Conservation (phyloP, 2,329 filamentous ascomycete genomes). For the Claviceps pusilla region DNA sequence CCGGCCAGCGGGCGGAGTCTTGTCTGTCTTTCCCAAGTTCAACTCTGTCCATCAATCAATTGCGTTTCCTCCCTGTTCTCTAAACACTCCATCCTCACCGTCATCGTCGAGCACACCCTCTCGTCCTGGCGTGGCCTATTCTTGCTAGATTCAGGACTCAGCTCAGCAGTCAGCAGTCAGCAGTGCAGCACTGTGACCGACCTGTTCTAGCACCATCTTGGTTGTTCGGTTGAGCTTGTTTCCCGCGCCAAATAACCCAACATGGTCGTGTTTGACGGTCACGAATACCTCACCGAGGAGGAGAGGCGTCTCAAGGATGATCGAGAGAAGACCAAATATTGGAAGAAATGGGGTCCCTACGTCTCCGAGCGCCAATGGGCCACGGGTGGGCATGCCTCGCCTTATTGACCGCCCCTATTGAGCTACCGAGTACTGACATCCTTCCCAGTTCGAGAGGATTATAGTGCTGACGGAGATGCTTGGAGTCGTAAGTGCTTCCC, state of each 20-base stretch:
- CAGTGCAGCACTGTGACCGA: not conserved
- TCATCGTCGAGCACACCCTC: not conserved
- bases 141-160: not conserved
- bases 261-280: slow-evolving; percentile 83
- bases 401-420: not conserved
- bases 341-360: slow-evolving; percentile 97
- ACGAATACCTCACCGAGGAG: slow-evolving; percentile 78
- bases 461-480: slow-evolving; percentile 75
- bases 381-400: slow-evolving; percentile 45
- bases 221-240: slow-evolving; percentile 3
- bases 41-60: not conserved
- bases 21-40: not conserved
- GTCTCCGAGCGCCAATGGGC: slow-evolving; percentile 92
- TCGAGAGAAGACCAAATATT: slow-evolving; percentile 70
- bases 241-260: slow-evolving; percentile 9
- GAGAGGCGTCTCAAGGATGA: slow-evolving; percentile 83
- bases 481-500: slow-evolving; percentile 65
- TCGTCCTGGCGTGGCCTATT: not conserved
- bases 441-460: slow-evolving; percentile 65
- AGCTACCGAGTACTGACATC: slow-evolving; percentile 12
- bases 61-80: not conserved
- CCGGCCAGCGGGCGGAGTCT: not conserved
- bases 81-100: not conserved
- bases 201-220: not conserved
- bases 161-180: no score